Evolutionary conservation across 2,329 filamentous ascomycete species (phyloP).

Genomic region (Drechmeria coniospora): DNA sequence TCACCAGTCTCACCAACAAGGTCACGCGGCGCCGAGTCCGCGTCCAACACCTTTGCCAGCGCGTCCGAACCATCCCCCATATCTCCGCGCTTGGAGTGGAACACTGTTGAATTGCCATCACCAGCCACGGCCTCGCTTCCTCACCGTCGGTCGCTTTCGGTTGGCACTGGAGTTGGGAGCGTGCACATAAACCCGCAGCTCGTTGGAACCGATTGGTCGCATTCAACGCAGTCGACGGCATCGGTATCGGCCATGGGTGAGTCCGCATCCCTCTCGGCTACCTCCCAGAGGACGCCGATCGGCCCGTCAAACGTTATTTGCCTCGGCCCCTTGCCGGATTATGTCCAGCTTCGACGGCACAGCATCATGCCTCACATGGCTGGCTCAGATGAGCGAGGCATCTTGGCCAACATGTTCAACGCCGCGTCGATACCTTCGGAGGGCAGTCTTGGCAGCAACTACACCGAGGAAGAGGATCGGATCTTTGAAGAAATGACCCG

Average conservation of each 20-base stretch:
- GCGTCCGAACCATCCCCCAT: constrained; percentile 31
- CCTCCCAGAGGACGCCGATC: constrained; percentile 31
- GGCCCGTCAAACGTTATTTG: constrained; percentile 37
- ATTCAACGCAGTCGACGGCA: constrained; percentile 2
- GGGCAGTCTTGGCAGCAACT: constrained; percentile 39
- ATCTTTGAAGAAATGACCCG: constrained; percentile 13
- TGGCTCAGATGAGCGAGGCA: constrained; percentile 2
- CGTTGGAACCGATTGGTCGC: constrained; percentile 2
- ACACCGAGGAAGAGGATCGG: constrained; percentile 36
- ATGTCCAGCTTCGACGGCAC: constrained; percentile 18
- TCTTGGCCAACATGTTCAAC: constrained; percentile 2
- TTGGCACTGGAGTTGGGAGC: constrained; percentile 6
- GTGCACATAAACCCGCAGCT: constrained; percentile 1
- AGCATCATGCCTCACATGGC: constrained; percentile 4
- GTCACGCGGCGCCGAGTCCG: constrained; percentile 8
- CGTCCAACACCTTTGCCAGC: constrained; percentile 21
- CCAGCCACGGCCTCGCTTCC: constrained; percentile 21
- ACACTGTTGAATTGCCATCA: constrained; percentile 24
- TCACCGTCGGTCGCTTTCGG: constrained; percentile 8
- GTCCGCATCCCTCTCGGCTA: constrained; percentile 2
- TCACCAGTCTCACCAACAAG: constrained; percentile 8
- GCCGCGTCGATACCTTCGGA: constrained; percentile 8
- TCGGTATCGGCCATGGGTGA: constrained; percentile 1
- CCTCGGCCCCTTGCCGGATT: constrained; percentile 36
- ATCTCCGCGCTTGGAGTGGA: constrained; percentile 29